Evolutionary conservation across 1,284 basidiomycete species (phyloP).

Genomic region (Marasmius sp.): DNA sequence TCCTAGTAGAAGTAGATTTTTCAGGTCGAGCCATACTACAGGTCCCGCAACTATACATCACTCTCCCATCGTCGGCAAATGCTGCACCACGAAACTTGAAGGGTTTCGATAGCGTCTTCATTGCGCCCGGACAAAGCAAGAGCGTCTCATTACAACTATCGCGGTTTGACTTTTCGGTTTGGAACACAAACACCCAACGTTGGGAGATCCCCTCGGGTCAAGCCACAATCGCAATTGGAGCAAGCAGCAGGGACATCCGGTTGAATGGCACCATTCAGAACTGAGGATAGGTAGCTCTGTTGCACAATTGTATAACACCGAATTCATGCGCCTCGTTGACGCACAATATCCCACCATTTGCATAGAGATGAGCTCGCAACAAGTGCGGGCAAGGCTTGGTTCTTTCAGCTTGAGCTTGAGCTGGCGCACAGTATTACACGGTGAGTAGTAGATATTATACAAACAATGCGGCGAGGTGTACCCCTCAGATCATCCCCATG

Average conservation of each 20-base stretch:
- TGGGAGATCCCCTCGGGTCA: conserved; percentile 47
- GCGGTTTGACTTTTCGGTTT: conserved; percentile 32
- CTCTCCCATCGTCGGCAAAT: conserved; percentile 41
- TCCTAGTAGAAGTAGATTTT: neutral
- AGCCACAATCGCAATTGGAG: conserved; percentile 43
- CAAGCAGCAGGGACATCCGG: conserved; percentile 47
- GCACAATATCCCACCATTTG: neutral
- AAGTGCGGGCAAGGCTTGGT: too few species aligned
- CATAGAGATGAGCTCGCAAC: neutral
- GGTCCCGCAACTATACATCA: conserved; percentile 52
- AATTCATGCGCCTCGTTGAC: neutral
- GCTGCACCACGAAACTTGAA: conserved; percentile 46
- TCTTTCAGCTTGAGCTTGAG: too few species aligned
- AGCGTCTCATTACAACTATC: conserved; percentile 37
- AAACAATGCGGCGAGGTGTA: neutral
- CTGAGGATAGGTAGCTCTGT: neutral
- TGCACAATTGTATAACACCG: too few species aligned
- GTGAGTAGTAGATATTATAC: conserved; percentile 1
- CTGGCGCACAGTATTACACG: neutral
- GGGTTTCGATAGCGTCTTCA: conserved; percentile 48
- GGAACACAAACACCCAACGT: conserved; percentile 42
- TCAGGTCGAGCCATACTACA: conserved; percentile 17
- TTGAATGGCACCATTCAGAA: conserved; percentile 29
- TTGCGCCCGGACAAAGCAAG: conserved; percentile 39
- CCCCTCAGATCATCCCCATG: conserved; percentile 55